phyloP scores from a whole-genome alignment of 345 rosid species.

The Acer campestre region DNA sequence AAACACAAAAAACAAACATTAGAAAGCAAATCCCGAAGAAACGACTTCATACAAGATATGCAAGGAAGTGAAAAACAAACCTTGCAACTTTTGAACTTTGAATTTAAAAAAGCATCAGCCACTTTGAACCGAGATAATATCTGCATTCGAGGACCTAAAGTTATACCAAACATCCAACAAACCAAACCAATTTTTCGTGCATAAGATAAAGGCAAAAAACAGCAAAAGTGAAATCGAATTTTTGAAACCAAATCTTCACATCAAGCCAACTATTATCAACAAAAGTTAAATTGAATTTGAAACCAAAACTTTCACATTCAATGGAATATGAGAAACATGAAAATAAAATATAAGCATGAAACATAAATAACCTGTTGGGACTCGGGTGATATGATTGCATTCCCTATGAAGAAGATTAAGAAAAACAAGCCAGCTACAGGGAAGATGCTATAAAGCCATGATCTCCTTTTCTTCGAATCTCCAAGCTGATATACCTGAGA shows the following conservation, averaged over 20 bases:
- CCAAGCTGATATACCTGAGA: conserved; percentile 36
- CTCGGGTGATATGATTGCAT: conserved; percentile 36
- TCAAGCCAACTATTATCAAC: too few species aligned
- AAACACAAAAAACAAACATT: conserved; percentile 20
- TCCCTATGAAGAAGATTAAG: conserved; percentile 42
- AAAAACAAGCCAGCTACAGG: conserved; percentile 46
- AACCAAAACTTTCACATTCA: neutral
- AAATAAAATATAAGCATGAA: neutral
- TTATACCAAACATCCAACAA: neutral
- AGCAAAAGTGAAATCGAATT: neutral
- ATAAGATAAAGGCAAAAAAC: neutral
- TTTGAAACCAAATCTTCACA: neutral
- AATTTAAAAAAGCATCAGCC: conserved; percentile 23
- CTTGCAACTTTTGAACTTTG: conserved; percentile 38
- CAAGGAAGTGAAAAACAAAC: conserved; percentile 31
- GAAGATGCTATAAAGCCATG: conserved; percentile 37
- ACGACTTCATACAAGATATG: neutral
- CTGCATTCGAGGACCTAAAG: conserved; percentile 35
- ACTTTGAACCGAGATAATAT: conserved; percentile 37
- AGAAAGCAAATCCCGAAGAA: conserved; percentile 2
- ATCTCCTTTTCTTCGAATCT: conserved; percentile 41
- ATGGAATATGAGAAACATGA: neutral
- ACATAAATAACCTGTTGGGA: conserved; percentile 38
- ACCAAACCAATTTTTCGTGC: neutral
- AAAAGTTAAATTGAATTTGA: neutral